Evolutionary conservation across 306 rosid genomes (phyloP).

Genomic region (Sicyos edulis): DNA sequence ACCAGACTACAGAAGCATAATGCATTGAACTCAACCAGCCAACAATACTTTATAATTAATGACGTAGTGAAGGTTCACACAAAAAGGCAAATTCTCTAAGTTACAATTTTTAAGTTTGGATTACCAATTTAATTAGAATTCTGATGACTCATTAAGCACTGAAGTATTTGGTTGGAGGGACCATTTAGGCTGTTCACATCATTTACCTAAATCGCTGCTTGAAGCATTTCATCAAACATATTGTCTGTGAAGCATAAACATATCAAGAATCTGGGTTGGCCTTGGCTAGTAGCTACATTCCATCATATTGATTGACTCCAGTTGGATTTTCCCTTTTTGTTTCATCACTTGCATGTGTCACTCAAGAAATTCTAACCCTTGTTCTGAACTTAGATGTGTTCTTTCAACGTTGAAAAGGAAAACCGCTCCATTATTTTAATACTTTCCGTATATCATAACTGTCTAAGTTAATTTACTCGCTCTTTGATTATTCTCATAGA

Average conservation of each 20-base stretch:
- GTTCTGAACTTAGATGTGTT: slow-evolving; percentile 8
- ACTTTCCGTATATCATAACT: no score
- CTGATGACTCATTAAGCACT: slow-evolving; percentile 23
- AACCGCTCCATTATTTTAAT: not conserved
- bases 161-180: slow-evolving; percentile 19
- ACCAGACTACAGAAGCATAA: slow-evolving; percentile 18
- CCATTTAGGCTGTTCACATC: slow-evolving; percentile 18
- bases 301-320: slow-evolving; percentile 8
- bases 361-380: not conserved
- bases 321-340: slow-evolving; percentile 17
- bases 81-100: slow-evolving; percentile 15
- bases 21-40: slow-evolving; percentile 16
- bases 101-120: slow-evolving; percentile 12
- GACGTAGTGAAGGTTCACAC: slow-evolving; percentile 16
- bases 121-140: slow-evolving; percentile 18
- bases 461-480: no score
- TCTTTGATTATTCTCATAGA: no score
- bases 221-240: slow-evolving; percentile 19
- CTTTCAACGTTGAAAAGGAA: not conserved
- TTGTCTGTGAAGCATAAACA: not conserved
- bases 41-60: not conserved
- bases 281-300: slow-evolving; percentile 11
- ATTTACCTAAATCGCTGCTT: slow-evolving; percentile 17
- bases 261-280: slow-evolving; percentile 15
- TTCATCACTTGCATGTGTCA: slow-evolving; percentile 16